Evolutionary conservation across 2,329 filamentous ascomycete genomes (phyloP), one percentile per base, ranked within the genome.

Genomic region (Pseudogymnoascus sp.): DNA sequence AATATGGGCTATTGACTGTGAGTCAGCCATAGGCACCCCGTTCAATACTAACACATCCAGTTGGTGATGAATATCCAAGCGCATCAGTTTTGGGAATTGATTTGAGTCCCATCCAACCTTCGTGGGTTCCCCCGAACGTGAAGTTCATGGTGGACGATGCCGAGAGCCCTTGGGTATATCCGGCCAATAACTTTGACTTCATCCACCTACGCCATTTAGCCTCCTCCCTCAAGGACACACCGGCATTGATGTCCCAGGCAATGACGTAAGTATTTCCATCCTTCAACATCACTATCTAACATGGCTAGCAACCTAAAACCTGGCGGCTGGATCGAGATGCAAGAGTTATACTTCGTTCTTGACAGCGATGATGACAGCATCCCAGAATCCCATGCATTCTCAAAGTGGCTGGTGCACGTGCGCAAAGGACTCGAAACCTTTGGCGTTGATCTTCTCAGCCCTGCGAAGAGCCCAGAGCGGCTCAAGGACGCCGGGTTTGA

Each of bases 141-240:
- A 73, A 73, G 25, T 82, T 82, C 68, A 69, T 80, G 42, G 73
- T 82, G 13, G 79, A 82, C 64, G 79, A 82, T 66, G 73, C 78
- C 8, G 77, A 80, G 66, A 72, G 77, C 61, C 71, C 75, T 4
- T 83, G 80, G 80, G 71, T 77, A 2, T 68, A 63, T 3, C 59
- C 59, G 8, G 35, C 12, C 10, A 61, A 64, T n/a, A 21, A 60
- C 45, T 67, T 67, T 60, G 66, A 66, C 29, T 66, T 64, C 37
- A 62, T 68, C 9, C 60, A 67, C 61, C 25, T 52, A 9, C 62
- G 65, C 18, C 39, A 60, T 40, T 60, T 61, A 33, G 33, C 55
- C 10, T 48, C 40, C 13, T 58, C 62, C 31, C 48, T 66, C 25
- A 60, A 36, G 13, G 31, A 66, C 35, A 63, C 52, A 25, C 59